phyloP scores from a whole-genome alignment of 139 green algal genomes.

The Deuterostichococcus epilithicus region DNA sequence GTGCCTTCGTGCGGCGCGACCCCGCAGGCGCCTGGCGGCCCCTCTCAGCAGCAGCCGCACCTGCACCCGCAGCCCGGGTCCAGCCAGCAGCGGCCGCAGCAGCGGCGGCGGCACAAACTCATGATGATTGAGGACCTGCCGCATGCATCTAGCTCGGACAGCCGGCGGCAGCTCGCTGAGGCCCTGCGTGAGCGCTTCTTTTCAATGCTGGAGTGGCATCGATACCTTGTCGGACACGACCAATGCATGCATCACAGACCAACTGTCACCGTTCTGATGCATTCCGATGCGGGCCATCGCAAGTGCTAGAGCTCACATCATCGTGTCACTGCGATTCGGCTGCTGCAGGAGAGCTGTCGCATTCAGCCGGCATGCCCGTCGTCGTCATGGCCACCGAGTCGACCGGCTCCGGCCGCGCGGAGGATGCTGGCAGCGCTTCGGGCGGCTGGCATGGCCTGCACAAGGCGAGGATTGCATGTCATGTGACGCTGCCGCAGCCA shows the following conservation, averaged over 20 bases:
- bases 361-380: slow-evolving; percentile 39
- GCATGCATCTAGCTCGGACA: slow-evolving; percentile 34
- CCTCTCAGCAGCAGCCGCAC: slow-evolving; percentile 3
- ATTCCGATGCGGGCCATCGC: too few species aligned
- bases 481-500: too few species aligned
- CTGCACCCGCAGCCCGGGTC: background rate
- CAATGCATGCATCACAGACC: too few species aligned
- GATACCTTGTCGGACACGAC: too few species aligned
- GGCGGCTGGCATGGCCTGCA: slow-evolving; percentile 40
- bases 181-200: slow-evolving; percentile 34
- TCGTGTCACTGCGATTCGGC: too few species aligned
- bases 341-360: slow-evolving; percentile 32
- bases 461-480: slow-evolving; percentile 34
- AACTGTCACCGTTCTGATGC: too few species aligned
- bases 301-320: too few species aligned
- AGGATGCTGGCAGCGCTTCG: background rate
- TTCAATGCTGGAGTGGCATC: too few species aligned
- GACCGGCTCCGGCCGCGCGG: background rate
- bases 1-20: background rate
- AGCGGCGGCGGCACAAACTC: slow-evolving; percentile 34
- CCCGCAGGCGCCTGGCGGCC: slow-evolving; percentile 1
- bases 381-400: slow-evolving; percentile 54
- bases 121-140: slow-evolving; percentile 74
- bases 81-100: background rate
- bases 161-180: slow-evolving; percentile 39